Evolutionary conservation across 805 yeast genomes (phyloP).

Genomic region (Schwanniomyces polymorphus): DNA sequence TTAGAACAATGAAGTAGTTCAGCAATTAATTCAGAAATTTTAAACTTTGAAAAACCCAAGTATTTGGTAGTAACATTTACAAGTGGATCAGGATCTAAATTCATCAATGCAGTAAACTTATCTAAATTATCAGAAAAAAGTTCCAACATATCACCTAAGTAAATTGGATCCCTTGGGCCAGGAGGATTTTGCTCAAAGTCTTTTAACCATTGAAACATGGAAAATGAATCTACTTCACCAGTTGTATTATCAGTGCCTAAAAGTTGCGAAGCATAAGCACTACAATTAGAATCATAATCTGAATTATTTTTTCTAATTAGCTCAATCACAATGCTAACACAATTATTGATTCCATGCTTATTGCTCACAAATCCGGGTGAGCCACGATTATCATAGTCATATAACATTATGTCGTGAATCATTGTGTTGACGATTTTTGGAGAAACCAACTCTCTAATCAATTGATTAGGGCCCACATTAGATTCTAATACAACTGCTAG

Average conservation of each 20-base stretch:
- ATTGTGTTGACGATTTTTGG: constrained; percentile 64
- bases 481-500: constrained; percentile 80
- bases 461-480: constrained; percentile 93
- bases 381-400: constrained; percentile 12
- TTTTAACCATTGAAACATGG: constrained; percentile 45
- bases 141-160: constrained; percentile 79
- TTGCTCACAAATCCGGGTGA: constrained; percentile 35
- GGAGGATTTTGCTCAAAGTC: constrained; percentile 86
- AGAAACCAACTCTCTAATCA: constrained; percentile 87
- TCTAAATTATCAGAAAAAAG: constrained; percentile 77
- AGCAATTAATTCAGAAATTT: constrained; percentile 88
- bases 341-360: constrained; percentile 87
- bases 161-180: constrained; percentile 87
- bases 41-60: constrained; percentile 87
- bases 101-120: constrained; percentile 63
- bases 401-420: constrained; percentile 69
- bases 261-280: constrained; percentile 66
- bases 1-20: constrained; percentile 96
- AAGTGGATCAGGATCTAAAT: constrained; percentile 26
- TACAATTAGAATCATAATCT: constrained; percentile 90
- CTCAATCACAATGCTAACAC: constrained; percentile 93
- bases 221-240: constrained; percentile 39
- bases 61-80: constrained; percentile 35
- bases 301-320: constrained; percentile 93
- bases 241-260: constrained; percentile 26